Percentiles rank a stretch among this genome's conserved stretches.
Evolutionary conservation across 805 yeast species (phyloP).

Genomic region (Hanseniaspora hatyaiensis): DNA sequence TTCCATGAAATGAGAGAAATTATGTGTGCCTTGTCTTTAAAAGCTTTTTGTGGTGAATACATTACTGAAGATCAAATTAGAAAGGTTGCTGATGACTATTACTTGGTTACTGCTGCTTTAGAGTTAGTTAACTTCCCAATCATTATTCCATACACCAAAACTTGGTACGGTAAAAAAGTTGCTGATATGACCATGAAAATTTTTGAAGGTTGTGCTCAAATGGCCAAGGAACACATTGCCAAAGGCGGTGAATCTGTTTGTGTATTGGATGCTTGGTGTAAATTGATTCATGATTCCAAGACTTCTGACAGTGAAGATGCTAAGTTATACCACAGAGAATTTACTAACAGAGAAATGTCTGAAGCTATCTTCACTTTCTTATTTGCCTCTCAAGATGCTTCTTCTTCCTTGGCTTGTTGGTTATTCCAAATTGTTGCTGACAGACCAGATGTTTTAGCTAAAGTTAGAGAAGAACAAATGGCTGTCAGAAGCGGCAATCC

Average conservation of each 20-base stretch:
- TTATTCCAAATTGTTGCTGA: constrained; percentile 92
- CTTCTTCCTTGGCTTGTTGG: constrained; percentile 96
- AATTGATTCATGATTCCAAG: constrained; percentile 64
- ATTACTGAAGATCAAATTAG: constrained; percentile 85
- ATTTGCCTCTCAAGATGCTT: constrained; percentile 97
- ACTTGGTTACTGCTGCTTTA: constrained; percentile 83
- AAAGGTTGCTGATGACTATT: constrained; percentile 83
- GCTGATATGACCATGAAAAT: constrained; percentile 91
- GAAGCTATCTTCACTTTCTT: constrained; percentile 93
- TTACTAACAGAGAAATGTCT: constrained; percentile 80
- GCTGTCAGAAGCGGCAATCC: constrained; percentile 71
- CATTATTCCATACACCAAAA: constrained; percentile 86
- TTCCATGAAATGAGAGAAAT: constrained; percentile 93
- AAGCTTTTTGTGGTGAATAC: constrained; percentile 91
- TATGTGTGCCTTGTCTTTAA: constrained; percentile 84
- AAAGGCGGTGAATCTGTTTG: constrained; percentile 70
- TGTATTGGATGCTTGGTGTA: constrained; percentile 93
- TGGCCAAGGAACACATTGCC: constrained; percentile 70
- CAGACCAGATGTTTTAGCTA: constrained; percentile 77
- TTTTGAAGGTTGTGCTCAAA: constrained; percentile 77
- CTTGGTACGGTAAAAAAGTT: constrained; percentile 93
- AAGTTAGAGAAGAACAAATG: constrained; percentile 87
- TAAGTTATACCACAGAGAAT: constrained; percentile 61
- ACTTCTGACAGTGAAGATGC: constrained; percentile 39
- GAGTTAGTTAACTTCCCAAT: constrained; percentile 97